phyloP scores from a whole-genome alignment of 2,329 filamentous ascomycete species.

The Beauveria varroae region DNA sequence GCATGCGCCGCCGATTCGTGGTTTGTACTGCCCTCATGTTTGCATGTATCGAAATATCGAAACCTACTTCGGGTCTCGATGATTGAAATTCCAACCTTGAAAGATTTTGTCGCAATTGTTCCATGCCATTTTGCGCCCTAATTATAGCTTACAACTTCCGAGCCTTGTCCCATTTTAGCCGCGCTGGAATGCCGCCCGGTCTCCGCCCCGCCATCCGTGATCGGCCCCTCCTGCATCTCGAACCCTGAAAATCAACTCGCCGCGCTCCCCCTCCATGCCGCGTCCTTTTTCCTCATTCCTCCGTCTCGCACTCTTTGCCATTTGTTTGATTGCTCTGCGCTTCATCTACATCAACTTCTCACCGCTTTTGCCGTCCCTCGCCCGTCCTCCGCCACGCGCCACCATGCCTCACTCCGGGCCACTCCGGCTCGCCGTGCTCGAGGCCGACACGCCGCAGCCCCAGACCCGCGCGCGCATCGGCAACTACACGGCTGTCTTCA shows the following conservation, averaged over 20 bases:
- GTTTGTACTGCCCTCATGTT: not conserved
- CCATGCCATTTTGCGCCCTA: not conserved
- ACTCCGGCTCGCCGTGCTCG: slow-evolving; percentile 76
- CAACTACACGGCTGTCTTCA: slow-evolving; percentile 66
- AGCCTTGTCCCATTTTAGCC: not conserved
- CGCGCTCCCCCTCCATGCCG: not conserved
- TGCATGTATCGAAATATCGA: not conserved
- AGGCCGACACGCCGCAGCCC: slow-evolving; percentile 73
- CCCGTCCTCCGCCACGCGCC: slow-evolving; percentile 14
- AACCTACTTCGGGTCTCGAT: too few species aligned
- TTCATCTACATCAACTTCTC: not conserved
- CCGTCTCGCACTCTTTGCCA: not conserved
- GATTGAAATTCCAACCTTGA: too few species aligned
- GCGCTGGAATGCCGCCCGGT: not conserved
- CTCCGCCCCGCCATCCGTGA: not conserved
- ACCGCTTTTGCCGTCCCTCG: slow-evolving; percentile 15
- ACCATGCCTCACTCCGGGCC: slow-evolving; percentile 23
- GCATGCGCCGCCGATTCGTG: not conserved
- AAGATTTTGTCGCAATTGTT: too few species aligned
- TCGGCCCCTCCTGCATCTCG: slow-evolving; percentile 1
- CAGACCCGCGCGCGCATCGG: slow-evolving; percentile 57
- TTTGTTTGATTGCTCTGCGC: not conserved
- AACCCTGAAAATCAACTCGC: not conserved
- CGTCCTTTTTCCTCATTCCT: not conserved
- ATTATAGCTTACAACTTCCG: not conserved